A percentile compares a stretch with the other conserved stretches of the same genome.
Evolutionary conservation across 2,329 filamentous ascomycete species (phyloP).

Genomic region (Colletotrichum australisinense): DNA sequence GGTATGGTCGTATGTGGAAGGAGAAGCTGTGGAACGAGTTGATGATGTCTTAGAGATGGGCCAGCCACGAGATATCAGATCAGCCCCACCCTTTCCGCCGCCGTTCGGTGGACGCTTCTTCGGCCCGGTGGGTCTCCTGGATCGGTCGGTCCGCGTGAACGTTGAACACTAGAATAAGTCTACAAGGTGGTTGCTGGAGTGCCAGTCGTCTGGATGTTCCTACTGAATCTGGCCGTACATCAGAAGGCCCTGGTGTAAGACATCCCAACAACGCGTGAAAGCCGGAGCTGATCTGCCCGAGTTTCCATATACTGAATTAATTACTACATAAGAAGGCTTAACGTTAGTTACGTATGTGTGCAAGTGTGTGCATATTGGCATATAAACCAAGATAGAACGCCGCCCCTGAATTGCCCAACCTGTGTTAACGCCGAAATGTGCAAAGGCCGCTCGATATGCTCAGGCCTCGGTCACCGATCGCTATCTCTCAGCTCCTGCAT

Average conservation of each 20-base stretch:
- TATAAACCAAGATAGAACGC: background rate
- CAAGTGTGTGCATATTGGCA: background rate
- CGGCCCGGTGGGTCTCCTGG: background rate
- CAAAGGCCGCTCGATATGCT: conserved; percentile 9
- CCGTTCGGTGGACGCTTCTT: background rate
- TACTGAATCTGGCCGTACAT: background rate
- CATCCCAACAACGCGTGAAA: background rate
- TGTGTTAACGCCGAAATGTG: conserved; percentile 3
- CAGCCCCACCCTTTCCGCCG: background rate
- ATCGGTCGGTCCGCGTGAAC: background rate
- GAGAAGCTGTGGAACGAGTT: fast-evolving
- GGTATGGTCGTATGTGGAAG: background rate
- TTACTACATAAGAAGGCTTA: conserved; percentile 12
- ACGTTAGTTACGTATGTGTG: background rate
- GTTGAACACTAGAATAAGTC: background rate
- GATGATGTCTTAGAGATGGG: no score
- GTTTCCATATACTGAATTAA: background rate
- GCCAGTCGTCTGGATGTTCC: background rate
- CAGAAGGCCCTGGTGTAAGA: background rate
- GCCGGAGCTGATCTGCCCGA: no score
- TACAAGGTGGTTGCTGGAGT: background rate
- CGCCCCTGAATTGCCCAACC: background rate
- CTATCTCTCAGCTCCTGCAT: conserved; percentile 41
- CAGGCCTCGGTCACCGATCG: background rate
- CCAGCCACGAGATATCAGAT: background rate